Evolutionary conservation across 257 asterid species (phyloP), one percentile per base, ranked within the genome.

Genomic region (Solanum ahanhuiri): DNA sequence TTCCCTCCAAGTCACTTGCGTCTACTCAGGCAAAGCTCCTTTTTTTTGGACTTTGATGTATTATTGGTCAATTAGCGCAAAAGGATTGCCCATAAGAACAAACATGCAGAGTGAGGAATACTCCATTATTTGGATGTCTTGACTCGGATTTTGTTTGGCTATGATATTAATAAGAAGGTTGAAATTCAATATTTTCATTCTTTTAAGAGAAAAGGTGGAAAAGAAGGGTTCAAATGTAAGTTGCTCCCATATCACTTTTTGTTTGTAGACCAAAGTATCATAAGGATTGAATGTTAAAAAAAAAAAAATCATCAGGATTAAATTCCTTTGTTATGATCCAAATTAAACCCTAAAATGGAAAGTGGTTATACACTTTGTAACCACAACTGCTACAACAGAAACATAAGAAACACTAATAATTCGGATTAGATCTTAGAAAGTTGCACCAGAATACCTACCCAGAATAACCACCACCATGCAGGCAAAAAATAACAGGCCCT

Each of bases 401-500:
- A 45, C 83, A 25, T 43, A 77, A 43, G 84, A 79, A 79, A 79
- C 31, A 51, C 67, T 9, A 45, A 48, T 30, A 9, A 48, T n/a
- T 39, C 22, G 15, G 20, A 39, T 9, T 33, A 25, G 60, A 37
- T 20, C 2, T 72, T 72, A 72, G 81, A 45, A 77, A 87, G 23
- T 54, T 83, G 85, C 82, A 22, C 63, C 81, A 79, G 81, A 76
- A 67, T 87, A 83, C 88, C 63, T 90, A 97, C 99, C 99, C 99
- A 31, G 98, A 88, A 92, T 97, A 97, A 82, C 99, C 99, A 87
- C 99, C 99, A 89, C 99, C 99, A 88, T 97, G 99, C 83, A 97
- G 94, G 85, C 98, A 97, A 76, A 97, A 93, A 88, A 95, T 92
- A 81, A 97, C 98, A 10, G 98, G 98, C 60, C 99, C 99, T 87